These are phyloP conservation scores for Boletus rex-veris DNA, from an alignment of 768 basidiomycete species.

Conservation along the genomic window DNA sequence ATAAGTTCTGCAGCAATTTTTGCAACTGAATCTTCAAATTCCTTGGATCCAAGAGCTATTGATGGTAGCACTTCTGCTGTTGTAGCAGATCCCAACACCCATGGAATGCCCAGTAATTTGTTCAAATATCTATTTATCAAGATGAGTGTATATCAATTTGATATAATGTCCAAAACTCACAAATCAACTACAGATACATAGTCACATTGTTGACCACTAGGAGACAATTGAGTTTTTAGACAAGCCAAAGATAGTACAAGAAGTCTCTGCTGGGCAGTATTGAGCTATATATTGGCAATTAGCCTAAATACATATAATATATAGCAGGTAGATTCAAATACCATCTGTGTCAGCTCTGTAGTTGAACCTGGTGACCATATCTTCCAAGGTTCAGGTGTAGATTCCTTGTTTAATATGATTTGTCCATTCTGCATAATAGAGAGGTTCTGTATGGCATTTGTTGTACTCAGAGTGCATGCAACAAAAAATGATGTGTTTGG, in stretches of 20 bases:
- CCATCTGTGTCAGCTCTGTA: neutral
- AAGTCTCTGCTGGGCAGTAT: neutral
- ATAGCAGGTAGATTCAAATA: neutral
- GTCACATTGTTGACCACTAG: neutral
- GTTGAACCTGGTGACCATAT: conserved; percentile 4
- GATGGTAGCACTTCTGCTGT: neutral
- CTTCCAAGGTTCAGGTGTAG: neutral
- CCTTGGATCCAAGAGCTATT: neutral
- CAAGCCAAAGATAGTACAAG: neutral
- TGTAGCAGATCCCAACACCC: neutral
- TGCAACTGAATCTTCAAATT: conserved; percentile 7
- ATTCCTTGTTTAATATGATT: neutral
- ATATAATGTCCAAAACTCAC: neutral
- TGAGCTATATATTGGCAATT: neutral
- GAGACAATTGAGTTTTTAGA: neutral
- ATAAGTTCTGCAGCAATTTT: neutral
- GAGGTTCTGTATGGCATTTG: neutral
- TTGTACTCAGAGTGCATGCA: conserved; percentile 4
- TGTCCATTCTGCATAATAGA: conserved; percentile 3
- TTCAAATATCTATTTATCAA: neutral
- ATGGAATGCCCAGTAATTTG: neutral
- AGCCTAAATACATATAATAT: neutral
- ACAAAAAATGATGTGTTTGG: neutral
- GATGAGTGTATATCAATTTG: neutral
- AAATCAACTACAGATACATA: neutral